Base-by-base conservation (phyloP, 495 filamentous ascomycete species). In the Penicillium roqueforti region DNA sequence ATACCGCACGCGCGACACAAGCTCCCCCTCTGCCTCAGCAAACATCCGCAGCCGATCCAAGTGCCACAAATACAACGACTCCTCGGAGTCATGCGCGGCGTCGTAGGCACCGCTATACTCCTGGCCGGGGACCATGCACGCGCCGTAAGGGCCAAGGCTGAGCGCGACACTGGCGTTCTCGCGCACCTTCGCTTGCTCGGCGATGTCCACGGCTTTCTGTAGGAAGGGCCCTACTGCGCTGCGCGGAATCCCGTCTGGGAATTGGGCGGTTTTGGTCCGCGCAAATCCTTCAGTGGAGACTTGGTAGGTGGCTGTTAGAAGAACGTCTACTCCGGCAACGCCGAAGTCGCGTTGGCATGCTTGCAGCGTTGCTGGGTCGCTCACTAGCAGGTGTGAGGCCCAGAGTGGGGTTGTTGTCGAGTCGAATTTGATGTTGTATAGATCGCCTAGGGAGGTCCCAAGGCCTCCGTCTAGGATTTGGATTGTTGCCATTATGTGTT, bases 241-340 rank as follows among this genome's bases (percentile, higher is more conserved):
- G 9, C 42, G 39, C 4, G 68, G 61, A 23, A 70, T 66, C 3
- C 66, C 65, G 34, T 61, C 32, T 37, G 61, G 62, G 29, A 46
- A 58, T 11, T 56, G 28, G 5, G 44, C 18, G 10, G 63, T 63
- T 31, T 70, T 66, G 8, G 77, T 74, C 18, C 65, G 65, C 4
- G 55, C 52, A 53, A 86, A 86, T 0, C 80, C 84, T 13, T 80
- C 72, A 6, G 68, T 55, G 0, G 76, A 81, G 2, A 78, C 71
- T 68, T 88, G 84, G 63, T 88, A 87, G 5, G 85, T 88, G 4
- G 83, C 83, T 19, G 80, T 86, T 18, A 83, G 68, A 16, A 87
- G 55, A 16, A 88, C 70, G 59, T 87, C 81, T 10, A 77, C 78
- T 28, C 81, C 82, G 22, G 78, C 75, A 0, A 29, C 18, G 14